phyloP scores from a whole-genome alignment of 1,284 basidiomycete genomes.

The Heterobasidion irregulare region DNA sequence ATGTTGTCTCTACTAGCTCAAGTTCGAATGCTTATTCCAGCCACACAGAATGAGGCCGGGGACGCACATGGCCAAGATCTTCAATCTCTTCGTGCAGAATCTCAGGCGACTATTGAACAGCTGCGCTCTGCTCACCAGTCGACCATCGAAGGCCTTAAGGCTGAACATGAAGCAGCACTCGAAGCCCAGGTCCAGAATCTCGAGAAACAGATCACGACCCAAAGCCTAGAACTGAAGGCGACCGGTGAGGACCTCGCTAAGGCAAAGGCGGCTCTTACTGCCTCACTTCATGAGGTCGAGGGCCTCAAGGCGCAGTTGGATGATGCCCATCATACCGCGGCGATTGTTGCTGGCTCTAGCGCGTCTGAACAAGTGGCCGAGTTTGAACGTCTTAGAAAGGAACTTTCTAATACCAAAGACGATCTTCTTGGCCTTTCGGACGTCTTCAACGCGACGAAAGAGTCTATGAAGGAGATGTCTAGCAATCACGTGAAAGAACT shows the following conservation, averaged over 20 bases:
- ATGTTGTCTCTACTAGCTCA: conserved; percentile 12
- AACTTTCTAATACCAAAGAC: conserved; percentile 52
- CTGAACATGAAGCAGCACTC: conserved; percentile 50
- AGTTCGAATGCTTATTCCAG: conserved; percentile 1
- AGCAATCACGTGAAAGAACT: conserved; percentile 63
- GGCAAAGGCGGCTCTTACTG: conserved; percentile 50
- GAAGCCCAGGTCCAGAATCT: conserved; percentile 47
- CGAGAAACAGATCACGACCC: conserved; percentile 56
- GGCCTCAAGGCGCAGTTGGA: conserved; percentile 54
- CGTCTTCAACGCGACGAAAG: conserved; percentile 56
- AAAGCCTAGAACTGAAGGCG: conserved; percentile 67
- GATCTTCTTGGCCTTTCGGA: conserved; percentile 54
- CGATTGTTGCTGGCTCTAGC: conserved; percentile 27
- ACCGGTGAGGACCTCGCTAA: conserved; percentile 75
- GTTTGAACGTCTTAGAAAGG: conserved; percentile 45
- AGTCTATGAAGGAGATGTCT: conserved; percentile 60
- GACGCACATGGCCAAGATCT: conserved; percentile 63
- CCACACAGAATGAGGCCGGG: conserved; percentile 53
- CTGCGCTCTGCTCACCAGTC: conserved; percentile 53
- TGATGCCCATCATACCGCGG: conserved; percentile 37
- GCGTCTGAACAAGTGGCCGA: conserved; percentile 43
- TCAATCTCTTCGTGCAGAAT: conserved; percentile 56
- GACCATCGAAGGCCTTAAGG: conserved; percentile 49
- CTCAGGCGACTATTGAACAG: conserved; percentile 58
- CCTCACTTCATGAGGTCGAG: conserved; percentile 45